Conservation (phyloP, 306 rosid genomes). For the Trifolium subterraneum region DNA sequence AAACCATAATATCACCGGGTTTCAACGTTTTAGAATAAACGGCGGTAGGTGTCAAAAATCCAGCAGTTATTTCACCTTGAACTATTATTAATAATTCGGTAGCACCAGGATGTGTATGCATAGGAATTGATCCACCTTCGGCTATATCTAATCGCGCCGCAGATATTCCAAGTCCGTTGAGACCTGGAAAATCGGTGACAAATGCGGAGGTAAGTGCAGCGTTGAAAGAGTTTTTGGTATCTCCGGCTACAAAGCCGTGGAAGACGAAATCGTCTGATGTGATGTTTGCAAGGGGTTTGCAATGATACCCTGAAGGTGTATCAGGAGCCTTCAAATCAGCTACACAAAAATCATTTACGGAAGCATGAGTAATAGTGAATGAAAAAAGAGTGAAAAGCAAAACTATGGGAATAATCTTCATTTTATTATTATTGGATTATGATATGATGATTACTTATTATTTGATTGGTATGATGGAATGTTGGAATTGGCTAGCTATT, state of each 20-base stretch:
- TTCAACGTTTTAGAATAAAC: conserved; percentile 53
- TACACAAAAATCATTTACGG: conserved; percentile 26
- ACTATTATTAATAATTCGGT: conserved; percentile 54
- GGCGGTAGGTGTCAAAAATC: conserved; percentile 54
- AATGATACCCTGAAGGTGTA: conserved; percentile 19
- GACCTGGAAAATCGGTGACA: conserved; percentile 58
- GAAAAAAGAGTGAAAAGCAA: background rate
- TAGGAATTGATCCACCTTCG: conserved; percentile 56
- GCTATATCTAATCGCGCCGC: conserved; percentile 58
- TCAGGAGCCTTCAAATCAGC: background rate
- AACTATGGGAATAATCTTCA: background rate
- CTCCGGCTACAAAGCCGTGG: conserved; percentile 40
- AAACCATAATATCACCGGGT: conserved; percentile 61
- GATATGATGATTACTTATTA: background rate
- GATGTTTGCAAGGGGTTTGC: conserved; percentile 1
- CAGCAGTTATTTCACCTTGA: conserved; percentile 57
- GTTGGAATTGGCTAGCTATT: conserved; percentile 3
- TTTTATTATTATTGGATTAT: background rate
- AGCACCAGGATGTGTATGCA: conserved; percentile 73
- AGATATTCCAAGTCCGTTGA: conserved; percentile 69
- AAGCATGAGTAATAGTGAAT: background rate
- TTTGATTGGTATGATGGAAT: background rate
- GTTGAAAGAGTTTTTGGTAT: conserved; percentile 37
- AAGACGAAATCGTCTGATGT: conserved; percentile 60
- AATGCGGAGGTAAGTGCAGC: conserved; percentile 61